phyloP scores from a whole-genome alignment of 805 yeast genomes.

The Monosporozyma servazzii region DNA sequence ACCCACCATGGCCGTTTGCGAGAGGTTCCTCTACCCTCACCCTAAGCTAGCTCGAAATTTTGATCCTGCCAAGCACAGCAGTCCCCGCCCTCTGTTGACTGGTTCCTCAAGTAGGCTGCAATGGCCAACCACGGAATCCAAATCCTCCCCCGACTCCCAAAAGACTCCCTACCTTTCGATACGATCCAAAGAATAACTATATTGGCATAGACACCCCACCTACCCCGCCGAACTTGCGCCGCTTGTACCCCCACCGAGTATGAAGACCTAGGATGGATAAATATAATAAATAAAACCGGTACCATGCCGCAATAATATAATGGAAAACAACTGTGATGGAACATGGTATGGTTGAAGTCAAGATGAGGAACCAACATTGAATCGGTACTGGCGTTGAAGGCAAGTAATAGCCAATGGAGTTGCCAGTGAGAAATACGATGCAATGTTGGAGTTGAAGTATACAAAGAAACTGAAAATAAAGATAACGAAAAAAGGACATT shows the following conservation, averaged over 20 bases:
- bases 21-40: background rate
- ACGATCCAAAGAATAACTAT: background rate
- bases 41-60: background rate
- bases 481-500: too few species aligned
- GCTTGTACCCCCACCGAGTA: background rate
- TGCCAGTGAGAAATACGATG: background rate
- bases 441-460: too few species aligned
- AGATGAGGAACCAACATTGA: background rate
- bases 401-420: background rate
- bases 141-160: background rate
- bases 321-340: background rate
- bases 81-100: background rate
- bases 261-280: background rate
- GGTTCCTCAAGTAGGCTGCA: background rate
- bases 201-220: too few species aligned
- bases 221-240: background rate
- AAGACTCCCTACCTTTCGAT: background rate
- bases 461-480: too few species aligned
- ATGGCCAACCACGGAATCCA: background rate
- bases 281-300: background rate
- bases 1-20: background rate
- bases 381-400: background rate
- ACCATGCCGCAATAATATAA: background rate
- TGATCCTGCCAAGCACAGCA: background rate
- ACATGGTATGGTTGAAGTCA: background rate